Evolutionary conservation across 176 grass and related monocot species (phyloP), one percentile per base, ranked within the genome.

Genomic region (Bolboschoenus planiculmis): DNA sequence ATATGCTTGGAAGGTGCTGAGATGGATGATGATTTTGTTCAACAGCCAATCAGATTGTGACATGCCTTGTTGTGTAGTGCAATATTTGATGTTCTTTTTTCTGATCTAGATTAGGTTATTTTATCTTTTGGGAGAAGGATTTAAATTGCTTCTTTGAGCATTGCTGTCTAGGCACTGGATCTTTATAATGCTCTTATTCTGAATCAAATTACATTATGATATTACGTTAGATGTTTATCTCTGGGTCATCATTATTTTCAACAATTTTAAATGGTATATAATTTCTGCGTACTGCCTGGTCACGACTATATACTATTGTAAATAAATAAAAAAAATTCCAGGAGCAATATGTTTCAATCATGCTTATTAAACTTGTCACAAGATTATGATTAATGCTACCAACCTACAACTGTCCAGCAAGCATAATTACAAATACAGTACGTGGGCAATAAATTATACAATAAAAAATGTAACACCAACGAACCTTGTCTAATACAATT

Each of bases 1-100:
- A 90, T 95, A 86, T 91, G 82, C 86, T 83, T 98, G 83, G 90
- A 93, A 37, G 84, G 85, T 39, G 85, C 82, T 53, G 88, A 98
- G 48, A 89, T 93, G 29, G 96, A 95, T 46, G 92, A 98, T 20
- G 90, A 98, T 48, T 86, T 98, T 34, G n/a, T 73, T 47, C 82
- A 54, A 72, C 53, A 37, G 85, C 65, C 15, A 36, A 39, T 84
- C 33, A 77, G 63, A 79, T 85, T 84, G 79, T 89, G 79, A 86
- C 39, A 50, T 51, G 11, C 64, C 20, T 64, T 23, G 21, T 62
- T 4, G 24, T 20, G 26, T 85, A 30, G 16, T n/a, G 71, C 55
- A 50, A 55, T 78, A 78, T 51, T 61, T 78, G 84, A 58, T 51
- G 37, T 63, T 44, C 9, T 33, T 44, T 79, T 35, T 44, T 66